Conservation (phyloP, 139 green algal genomes). For the Chlamydomonas asymmetrica region DNA sequence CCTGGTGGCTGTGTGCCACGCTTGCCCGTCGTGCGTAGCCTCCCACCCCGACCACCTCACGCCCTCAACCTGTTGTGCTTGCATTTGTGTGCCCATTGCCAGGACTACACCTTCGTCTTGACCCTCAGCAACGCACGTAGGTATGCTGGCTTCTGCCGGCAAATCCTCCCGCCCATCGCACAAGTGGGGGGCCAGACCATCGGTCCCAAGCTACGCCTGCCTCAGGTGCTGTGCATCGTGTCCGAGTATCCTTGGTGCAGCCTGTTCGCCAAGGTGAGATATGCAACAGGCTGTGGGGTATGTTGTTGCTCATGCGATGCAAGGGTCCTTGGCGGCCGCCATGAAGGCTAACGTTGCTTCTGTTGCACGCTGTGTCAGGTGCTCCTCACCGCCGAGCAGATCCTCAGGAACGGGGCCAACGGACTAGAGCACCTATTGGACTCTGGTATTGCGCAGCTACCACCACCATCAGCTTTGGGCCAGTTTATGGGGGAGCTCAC, state of each 20-base stretch:
- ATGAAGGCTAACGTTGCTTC: no score
- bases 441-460: slow-evolving; percentile 29
- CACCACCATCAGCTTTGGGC: slow-evolving; percentile 27
- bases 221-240: slow-evolving; percentile 70
- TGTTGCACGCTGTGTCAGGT: slow-evolving; percentile 49
- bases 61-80: no score
- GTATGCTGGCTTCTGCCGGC: slow-evolving; percentile 66
- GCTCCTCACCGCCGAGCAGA: slow-evolving; percentile 61
- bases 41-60: no score
- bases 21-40: background rate
- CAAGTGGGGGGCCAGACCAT: slow-evolving; percentile 24
- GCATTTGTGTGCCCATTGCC: no score
- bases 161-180: slow-evolving; percentile 52
- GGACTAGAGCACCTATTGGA: slow-evolving; percentile 36
- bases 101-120: slow-evolving; percentile 63
- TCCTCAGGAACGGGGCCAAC: slow-evolving; percentile 53
- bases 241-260: slow-evolving; percentile 57
- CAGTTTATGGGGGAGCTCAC: slow-evolving; percentile 55
- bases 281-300: background rate
- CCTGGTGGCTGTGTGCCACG: background rate
- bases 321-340: no score
- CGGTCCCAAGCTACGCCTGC: slow-evolving; percentile 59
- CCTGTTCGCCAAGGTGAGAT: slow-evolving; percentile 65
- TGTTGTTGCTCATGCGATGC: no score
- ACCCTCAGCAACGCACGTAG: slow-evolving; percentile 57